Base-by-base conservation (phyloP, 1,284 basidiomycete genomes). In the Veloboletus limbatus region DNA sequence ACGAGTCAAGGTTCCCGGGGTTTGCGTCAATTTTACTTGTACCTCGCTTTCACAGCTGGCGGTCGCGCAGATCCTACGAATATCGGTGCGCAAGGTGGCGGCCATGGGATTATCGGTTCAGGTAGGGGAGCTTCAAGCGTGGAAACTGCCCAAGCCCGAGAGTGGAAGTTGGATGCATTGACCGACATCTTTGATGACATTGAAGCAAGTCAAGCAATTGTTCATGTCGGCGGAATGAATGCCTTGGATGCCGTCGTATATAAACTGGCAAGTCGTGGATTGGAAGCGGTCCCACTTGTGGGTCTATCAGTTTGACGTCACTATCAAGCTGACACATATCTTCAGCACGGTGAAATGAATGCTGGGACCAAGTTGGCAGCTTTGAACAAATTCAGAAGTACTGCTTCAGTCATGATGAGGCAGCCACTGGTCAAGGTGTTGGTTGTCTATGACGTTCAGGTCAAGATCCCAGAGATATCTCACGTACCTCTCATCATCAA, bases 161-260 rank as follows among this genome's bases (percentile, higher is more conserved):
- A 97, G 69, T 98, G 94, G 91, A 99, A 99, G 70, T 74, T 99
- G 42, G 95, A 99, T 61, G 94, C 93, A 14, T 76, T 99, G 27
- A 85, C 89, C 20, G 96, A 97, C 66, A 74, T 98, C 51, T 85
- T 97, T 54, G 92, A 96, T 40, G 95, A 98, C 63, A 80, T 92
- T 13, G 91, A 93, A 36, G 76, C 88, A 8, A 73, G 76, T 40
- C 91, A 94, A 56, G 91, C 88, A 0, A 85, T 96, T 49, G 88
- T 96, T 34, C 89, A 94, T 60, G 92, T 96, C 26, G 92, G 92
- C 5, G 90, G 91, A 2, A 82, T 91, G 77, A 79, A 79, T 6
- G 79, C 89, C 24, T 72, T 96, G 48, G 92, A 96, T 56, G 77
- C 88, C 4, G 92, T 96, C 16, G 81, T 92, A 24, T 92, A 92